Evolutionary conservation across 176 grass and related monocot genomes (phyloP), one percentile per base, ranked within the genome.

Genomic region (Poa pratensis): DNA sequence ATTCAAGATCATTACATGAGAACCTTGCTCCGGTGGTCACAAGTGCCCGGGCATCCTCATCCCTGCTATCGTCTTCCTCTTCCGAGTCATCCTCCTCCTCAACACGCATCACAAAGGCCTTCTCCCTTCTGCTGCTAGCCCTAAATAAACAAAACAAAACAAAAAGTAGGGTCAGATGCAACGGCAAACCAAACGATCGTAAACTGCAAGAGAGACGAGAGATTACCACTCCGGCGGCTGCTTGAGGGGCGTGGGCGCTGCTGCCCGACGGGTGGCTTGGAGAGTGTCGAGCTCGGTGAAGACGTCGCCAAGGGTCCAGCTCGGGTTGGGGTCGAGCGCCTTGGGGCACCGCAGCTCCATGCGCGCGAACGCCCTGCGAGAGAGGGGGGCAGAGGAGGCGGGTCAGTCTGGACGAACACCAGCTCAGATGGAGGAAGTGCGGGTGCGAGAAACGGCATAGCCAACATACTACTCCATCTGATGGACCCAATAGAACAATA

Each of bases 81-180:
- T 90, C 83, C 0, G 63, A 77, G 18, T 58, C 46, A 17, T 87
- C 89, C 26, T 90, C 84, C 5, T 90, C 89, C 3, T 87, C 89
- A 50, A 90, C 76, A 26, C 89, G 67, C 89, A 90, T 90, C 58
- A 90, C 80, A 59, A 90, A 90, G 20, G 80, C 68, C 39, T 90
- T 90, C 74, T 79, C 73, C 46, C 88, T 79, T 45, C 3, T 5
- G 39, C 7, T 18, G 4, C 6, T 65, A 62, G 72, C 78, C 88
- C 88, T 86, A 58, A 66, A 40, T 86, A 39, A 18, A 87, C 11
- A 9, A 77, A 79, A 1, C 65, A 45, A 5, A 80, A n/a, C n/a
- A 37, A 67, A 48, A 43, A 18, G 4, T 53, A 3, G 6, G 37
- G 77, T 22, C 26, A 63, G 19, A 75, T 34, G 48, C 17, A 17